A percentile compares a stretch with the other conserved stretches of the same genome.
Evolutionary conservation across 1,139 yeast genomes (phyloP).

Genomic region (Nematodospora anomalae): DNA sequence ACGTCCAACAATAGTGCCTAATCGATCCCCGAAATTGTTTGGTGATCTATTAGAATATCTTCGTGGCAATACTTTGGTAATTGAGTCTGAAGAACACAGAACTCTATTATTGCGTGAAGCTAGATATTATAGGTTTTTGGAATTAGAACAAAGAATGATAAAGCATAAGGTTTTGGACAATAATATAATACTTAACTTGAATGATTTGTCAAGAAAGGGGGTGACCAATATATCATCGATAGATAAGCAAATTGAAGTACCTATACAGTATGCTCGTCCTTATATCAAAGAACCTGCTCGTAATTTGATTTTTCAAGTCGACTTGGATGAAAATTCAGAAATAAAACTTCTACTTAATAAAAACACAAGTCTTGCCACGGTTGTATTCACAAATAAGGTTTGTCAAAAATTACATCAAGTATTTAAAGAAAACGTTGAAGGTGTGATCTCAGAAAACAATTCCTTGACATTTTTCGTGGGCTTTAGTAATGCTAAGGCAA

Average conservation of each 20-base stretch:
- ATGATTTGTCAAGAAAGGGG: constrained; percentile 49
- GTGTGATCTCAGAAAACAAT: constrained; percentile 24
- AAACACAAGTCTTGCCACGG: constrained; percentile 24
- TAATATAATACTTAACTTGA: constrained; percentile 57
- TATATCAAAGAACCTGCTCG: constrained; percentile 46
- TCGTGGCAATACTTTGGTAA: constrained; percentile 51
- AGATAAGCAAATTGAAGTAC: constrained; percentile 20
- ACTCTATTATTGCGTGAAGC: constrained; percentile 64
- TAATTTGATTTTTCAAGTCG: constrained; percentile 57
- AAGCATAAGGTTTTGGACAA: constrained; percentile 51
- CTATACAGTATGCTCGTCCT: constrained; percentile 57
- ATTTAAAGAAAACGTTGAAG: constrained; percentile 25
- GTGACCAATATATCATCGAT: constrained; percentile 26
- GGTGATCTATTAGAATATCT: constrained; percentile 57
- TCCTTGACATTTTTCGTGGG: constrained; percentile 26
- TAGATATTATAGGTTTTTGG: constrained; percentile 71
- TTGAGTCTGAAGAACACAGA: constrained; percentile 57
- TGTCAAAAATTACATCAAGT: constrained; percentile 26
- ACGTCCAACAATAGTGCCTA: constrained; percentile 52
- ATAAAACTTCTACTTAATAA: constrained; percentile 34
- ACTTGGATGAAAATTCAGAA: constrained; percentile 24
- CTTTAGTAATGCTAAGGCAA: constrained; percentile 28
- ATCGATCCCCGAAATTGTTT: constrained; percentile 60
- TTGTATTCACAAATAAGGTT: constrained; percentile 27
- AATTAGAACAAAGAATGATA: constrained; percentile 70